phyloP scores from a whole-genome alignment of 805 yeast species.

The Starmera dryadoides region DNA sequence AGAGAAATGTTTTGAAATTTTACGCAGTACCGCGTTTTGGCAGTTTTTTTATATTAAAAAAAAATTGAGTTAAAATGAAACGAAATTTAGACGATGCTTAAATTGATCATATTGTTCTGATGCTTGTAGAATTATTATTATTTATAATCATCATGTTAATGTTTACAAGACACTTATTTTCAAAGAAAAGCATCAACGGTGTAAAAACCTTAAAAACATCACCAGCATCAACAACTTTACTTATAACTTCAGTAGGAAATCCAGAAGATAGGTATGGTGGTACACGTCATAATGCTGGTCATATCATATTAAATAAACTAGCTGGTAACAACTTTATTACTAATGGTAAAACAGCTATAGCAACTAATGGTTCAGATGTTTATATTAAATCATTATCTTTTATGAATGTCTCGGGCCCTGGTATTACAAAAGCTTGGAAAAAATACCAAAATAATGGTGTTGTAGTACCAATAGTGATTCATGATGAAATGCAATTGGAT shows the following conservation, averaged over 20 bases:
- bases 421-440: conserved; percentile 43
- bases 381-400: conserved; percentile 45
- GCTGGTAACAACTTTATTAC: neutral
- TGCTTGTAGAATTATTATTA: too few species aligned
- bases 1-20: too few species aligned
- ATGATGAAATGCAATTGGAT: conserved; percentile 69
- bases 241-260: conserved; percentile 59
- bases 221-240: neutral
- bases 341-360: neutral
- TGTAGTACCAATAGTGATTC: conserved; percentile 47
- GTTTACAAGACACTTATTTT: too few species aligned
- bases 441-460: conserved; percentile 20
- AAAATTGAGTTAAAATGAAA: too few species aligned
- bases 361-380: conserved; percentile 5
- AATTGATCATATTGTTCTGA: too few species aligned
- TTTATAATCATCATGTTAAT: too few species aligned
- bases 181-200: neutral
- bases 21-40: too few species aligned
- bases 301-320: conserved; percentile 36
- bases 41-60: too few species aligned
- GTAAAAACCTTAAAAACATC: neutral
- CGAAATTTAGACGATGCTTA: too few species aligned
- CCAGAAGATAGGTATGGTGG: conserved; percentile 55
- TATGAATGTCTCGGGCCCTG: conserved; percentile 71
- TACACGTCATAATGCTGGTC: conserved; percentile 80